These are phyloP conservation scores for Yamadazyma laniorum DNA, from an alignment of 805 yeast species.

Conservation along the genomic window DNA sequence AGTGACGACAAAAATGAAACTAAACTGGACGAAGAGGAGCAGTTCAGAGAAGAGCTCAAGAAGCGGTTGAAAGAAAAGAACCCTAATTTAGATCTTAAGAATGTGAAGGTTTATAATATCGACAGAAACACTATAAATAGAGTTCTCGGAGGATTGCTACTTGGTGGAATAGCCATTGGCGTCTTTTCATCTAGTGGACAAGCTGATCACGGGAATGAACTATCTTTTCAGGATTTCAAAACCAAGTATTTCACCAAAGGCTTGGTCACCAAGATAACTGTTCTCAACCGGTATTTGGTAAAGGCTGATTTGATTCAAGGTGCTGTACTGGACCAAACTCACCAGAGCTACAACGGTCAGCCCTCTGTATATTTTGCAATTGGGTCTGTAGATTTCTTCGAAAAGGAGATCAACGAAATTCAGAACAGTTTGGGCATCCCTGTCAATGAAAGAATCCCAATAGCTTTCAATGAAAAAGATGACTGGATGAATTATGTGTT, in stretches of 20 bases:
- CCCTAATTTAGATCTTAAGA: conserved; percentile 26
- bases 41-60: conserved; percentile 34
- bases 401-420: conserved; percentile 71
- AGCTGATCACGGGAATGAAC: conserved; percentile 24
- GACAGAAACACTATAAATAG: conserved; percentile 18
- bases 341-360: conserved; percentile 33
- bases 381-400: conserved; percentile 84
- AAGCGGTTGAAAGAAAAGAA: conserved; percentile 28
- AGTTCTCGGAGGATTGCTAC: conserved; percentile 20
- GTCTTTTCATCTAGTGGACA: conserved; percentile 10
- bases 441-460: conserved; percentile 70
- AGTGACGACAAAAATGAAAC: conserved; percentile 17
- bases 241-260: conserved; percentile 76
- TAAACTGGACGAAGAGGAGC: conserved; percentile 32
- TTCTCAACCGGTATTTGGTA: conserved; percentile 70
- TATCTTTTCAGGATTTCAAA: conserved; percentile 80
- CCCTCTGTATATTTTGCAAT: conserved; percentile 72
- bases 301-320: conserved; percentile 60
- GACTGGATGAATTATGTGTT: conserved; percentile 60
- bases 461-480: conserved; percentile 67
- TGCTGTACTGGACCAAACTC: conserved; percentile 42
- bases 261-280: conserved; percentile 68
- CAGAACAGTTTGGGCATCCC: conserved; percentile 73
- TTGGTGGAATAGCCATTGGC: conserved; percentile 16
- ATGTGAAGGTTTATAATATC: conserved; percentile 30